Evolutionary conservation across 345 rosid species (phyloP), one percentile per base, ranked within the genome.

Genomic region (Physaria fendleri): DNA sequence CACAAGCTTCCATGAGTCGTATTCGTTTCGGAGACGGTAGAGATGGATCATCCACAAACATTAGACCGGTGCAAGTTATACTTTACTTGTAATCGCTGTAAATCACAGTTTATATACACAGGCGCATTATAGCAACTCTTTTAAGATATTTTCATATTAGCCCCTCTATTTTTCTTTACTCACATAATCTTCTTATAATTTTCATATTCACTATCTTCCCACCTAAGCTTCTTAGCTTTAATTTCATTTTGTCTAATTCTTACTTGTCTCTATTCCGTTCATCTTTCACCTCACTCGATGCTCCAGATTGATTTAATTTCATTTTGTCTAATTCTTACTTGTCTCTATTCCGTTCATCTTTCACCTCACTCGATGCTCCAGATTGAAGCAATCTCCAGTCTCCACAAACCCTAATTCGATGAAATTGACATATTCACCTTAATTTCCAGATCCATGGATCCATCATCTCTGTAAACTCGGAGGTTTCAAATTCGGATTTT

Each of bases 11-110:
- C n/a, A n/a, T n/a, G n/a, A n/a, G n/a, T n/a, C n/a, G n/a, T n/a
- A n/a, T n/a, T n/a, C n/a, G n/a, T n/a, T n/a, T n/a, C n/a, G n/a
- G n/a, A n/a, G n/a, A n/a, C n/a, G n/a, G n/a, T n/a, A n/a, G n/a
- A n/a, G n/a, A n/a, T n/a, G n/a, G 71, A 68, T 74, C 71, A 79
- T 79, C 88, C 25, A 66, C 82, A 55, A 66, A 35, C 98, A 87
- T 87, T 72, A 82, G 81, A 59, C 50, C 25, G 47, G 18, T 56
- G 25, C 49, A 18, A 35, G 54, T 30, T 30, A 50, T 59, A 41
- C 66, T 42, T 59, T 57, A 16, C 66, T 59, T 16, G 40, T 14
- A n/a, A n/a, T 66, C 17, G 16, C 71, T 64, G 54, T 45, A 33
- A 52, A 5, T 40, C 58, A 56, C 49, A 63, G 56, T 48, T 40